Base-by-base conservation (phyloP, 805 yeast species). In the Huiozyma naganishii region DNA sequence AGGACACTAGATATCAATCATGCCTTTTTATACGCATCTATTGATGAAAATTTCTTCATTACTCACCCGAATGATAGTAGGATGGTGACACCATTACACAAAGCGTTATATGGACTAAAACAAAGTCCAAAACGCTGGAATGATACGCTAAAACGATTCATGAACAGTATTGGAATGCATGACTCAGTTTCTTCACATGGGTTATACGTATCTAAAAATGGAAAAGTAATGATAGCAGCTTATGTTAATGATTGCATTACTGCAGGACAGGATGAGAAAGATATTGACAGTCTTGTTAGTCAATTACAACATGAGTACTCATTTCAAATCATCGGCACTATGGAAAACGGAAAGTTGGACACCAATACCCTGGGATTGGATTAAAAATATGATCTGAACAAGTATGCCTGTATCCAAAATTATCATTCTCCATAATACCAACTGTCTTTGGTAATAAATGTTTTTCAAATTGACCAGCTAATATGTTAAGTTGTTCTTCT, bases 161-260 rank as follows among this genome's bases (percentile, higher is more conserved):
- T 47, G 32, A 47, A 45, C 38, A 10, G 33, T 10, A 4, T 12
- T 23, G 39, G 28, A 1, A 27, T 40, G 7, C 32, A 34, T 40
- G 47, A 48, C 32, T 17, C 34, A 12, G 41, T 33, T 13, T 43
- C 38, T 27, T 35, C 45, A 5, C 47, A 45, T 13, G 48, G 51
- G 4, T 29, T 45, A 3, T 48, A n/a, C 40, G n/a, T 27, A 27
- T 36, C 38, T 11, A 29, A 35, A 10, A 44, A 41, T 34, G 23
- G 30, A 8, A 37, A 30, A 4, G 12, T 27, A 3, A 40, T 46
- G 43, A 42, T 48, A 9, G 49, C 48, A 4, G 46, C 36, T 10
- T 44, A 48, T 38, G 51, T 48, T 2, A 49, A 46, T 43, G 51
- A 48, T 34, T 39, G 43, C 17, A 30, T 48, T 5, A 41, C 43